Evolutionary conservation across 1,284 basidiomycete species (phyloP), one percentile per base, ranked within the genome.

Genomic region (Microstroma glucosiphilum): DNA sequence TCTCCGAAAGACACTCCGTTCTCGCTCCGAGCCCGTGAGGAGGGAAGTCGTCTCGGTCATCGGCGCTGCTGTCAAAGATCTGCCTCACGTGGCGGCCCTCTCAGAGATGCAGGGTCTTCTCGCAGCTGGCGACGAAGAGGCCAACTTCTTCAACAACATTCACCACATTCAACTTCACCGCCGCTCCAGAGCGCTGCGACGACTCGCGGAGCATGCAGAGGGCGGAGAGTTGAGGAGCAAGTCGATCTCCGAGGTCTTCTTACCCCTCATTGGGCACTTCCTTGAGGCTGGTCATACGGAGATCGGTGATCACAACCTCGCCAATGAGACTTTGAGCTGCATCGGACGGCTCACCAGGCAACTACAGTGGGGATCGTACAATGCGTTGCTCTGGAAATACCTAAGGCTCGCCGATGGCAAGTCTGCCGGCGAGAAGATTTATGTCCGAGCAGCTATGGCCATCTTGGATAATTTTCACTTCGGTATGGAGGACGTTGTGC

Each of bases 121-220:
- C n/a, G 90, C 89, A 3, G 87, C 84, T 17, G 92, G 91, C 0
- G 94, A 98, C 74, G 89, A 91, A 56, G 96, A 98, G 79, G 92
- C 91, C 30, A 93, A 89, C 78, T 94, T 98, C 82, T 97, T 99
- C 84, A 88, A 88, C 82, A 98, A 99, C 80, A 86, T 98, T 58
- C 86, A 90, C 68, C 96, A 99, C 79, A 87, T 98, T 59, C 96
- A 98, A 81, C 82, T 89, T 4, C 94, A 98, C 79, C 88, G 94
- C 62, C 87, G 94, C 21, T 87, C 88, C 1, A 84, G 96, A 67
- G 94, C 96, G 0, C 83, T 98, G 41, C 86, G 89, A 37, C 85
- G 93, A 40, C 84, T 99, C 13, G 87, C 87, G 0, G 91, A 96
- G 56, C 85, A 88, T 60, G 88, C 87, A 60, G 85, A 88, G n/a